Conservation (phyloP, 106 monocot genomes). For the Acorus calamus region DNA sequence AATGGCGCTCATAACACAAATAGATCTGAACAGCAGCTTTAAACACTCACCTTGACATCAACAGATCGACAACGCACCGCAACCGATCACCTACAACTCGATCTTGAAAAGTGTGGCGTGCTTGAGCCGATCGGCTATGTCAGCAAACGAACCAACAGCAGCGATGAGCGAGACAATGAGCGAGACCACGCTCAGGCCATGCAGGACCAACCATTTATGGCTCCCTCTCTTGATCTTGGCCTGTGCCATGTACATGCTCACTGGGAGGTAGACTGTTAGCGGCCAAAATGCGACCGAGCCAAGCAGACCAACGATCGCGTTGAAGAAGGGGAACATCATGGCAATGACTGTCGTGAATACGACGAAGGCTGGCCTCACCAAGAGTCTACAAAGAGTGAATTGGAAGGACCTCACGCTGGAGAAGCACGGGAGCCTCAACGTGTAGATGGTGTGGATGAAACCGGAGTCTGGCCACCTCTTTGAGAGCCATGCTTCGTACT, state of each 20-base stretch:
- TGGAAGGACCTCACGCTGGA: slow-evolving; percentile 7
- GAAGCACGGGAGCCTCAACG: slow-evolving; percentile 22
- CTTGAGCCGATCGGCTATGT: slow-evolving; percentile 36
- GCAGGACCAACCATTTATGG: slow-evolving; percentile 34
- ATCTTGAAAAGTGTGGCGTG: slow-evolving; percentile 34
- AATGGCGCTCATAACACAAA: no score
- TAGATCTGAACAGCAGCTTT: no score
- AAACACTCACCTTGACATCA: no score
- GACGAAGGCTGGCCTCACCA: slow-evolving; percentile 43
- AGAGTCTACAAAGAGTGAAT: slow-evolving; percentile 44
- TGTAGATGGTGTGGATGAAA: slow-evolving; percentile 38
- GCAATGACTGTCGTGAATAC: slow-evolving; percentile 41
- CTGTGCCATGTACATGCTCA: slow-evolving; percentile 42
- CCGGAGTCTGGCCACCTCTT: slow-evolving; percentile 32
- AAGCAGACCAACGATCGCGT: slow-evolving; percentile 56
- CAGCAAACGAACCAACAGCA: slow-evolving; percentile 52
- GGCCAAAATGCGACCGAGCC: slow-evolving; percentile 71
- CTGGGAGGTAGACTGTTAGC: slow-evolving; percentile 52
- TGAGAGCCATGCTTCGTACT: slow-evolving; percentile 41
- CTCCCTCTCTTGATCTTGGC: slow-evolving; percentile 31
- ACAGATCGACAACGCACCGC: no score
- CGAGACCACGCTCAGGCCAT: slow-evolving; percentile 22
- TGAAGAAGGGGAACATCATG: slow-evolving; percentile 73
- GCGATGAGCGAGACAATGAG: slow-evolving; percentile 47
- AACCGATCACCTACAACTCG: slow-evolving; percentile 15